phyloP scores from a whole-genome alignment of 768 basidiomycete genomes.

The Neoboletus subvelutipes region DNA sequence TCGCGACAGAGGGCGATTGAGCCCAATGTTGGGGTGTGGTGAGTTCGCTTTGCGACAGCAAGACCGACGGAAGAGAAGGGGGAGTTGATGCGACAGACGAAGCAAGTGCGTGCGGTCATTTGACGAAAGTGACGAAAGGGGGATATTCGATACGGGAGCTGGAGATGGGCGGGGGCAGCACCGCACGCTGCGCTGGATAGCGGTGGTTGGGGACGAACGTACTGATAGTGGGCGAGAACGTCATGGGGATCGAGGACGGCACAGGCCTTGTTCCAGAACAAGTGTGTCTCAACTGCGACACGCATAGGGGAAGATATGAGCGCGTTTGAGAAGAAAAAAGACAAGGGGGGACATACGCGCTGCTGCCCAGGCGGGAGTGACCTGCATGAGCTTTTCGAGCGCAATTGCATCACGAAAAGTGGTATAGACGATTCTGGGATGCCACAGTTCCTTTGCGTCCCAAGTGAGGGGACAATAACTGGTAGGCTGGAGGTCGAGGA shows the following conservation, averaged over 20 bases:
- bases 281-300: constrained; percentile 59
- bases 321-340: neutral
- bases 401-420: constrained; percentile 61
- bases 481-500: constrained; percentile 45
- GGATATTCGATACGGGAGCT: constrained; percentile 39
- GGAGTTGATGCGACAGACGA: constrained; percentile 67
- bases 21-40: constrained; percentile 44
- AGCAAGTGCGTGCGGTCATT: constrained; percentile 54
- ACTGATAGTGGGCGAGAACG: constrained; percentile 46
- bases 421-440: constrained; percentile 58
- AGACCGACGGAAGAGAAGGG: constrained; percentile 54
- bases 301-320: constrained; percentile 3
- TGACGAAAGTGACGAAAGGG: constrained; percentile 64
- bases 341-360: constrained; percentile 49
- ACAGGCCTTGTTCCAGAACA: constrained; percentile 69
- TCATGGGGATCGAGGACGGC: constrained; percentile 63
- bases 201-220: constrained; percentile 41
- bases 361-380: constrained; percentile 58
- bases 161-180: constrained; percentile 36
- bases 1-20: constrained; percentile 57
- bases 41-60: constrained; percentile 45
- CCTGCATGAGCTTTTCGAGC: constrained; percentile 59
- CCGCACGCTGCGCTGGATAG: constrained; percentile 26
- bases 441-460: constrained; percentile 56
- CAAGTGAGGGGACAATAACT: constrained; percentile 49